phyloP scores from a whole-genome alignment of 371 early-diverging fungal genomes.

The Rhizopus sp. region DNA sequence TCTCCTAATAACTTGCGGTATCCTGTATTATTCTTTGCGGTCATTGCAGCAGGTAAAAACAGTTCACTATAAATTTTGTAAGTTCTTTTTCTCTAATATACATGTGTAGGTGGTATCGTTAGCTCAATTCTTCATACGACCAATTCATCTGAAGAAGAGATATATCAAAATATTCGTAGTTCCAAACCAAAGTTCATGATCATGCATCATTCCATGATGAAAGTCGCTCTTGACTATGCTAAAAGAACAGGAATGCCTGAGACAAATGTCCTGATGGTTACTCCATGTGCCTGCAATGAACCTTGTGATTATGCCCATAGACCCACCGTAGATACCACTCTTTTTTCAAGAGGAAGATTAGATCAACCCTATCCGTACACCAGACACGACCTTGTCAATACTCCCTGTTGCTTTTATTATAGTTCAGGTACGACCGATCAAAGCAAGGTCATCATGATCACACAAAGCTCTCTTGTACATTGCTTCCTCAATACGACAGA shows the following conservation, averaged over 20 bases:
- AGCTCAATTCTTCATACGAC: conserved; percentile 59
- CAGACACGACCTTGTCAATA: conserved; percentile 10
- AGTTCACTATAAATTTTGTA: neutral
- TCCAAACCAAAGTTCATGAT: conserved; percentile 51
- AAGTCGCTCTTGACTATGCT: conserved; percentile 51
- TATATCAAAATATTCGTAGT: conserved; percentile 64
- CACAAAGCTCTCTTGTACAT: conserved; percentile 4
- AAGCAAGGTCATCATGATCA: conserved; percentile 24
- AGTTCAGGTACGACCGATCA: conserved; percentile 35
- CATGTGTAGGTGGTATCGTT: conserved; percentile 58
- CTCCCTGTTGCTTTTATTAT: conserved; percentile 23
- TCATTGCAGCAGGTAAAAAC: conserved; percentile 22
- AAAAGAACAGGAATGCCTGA: conserved; percentile 45
- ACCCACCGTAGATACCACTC: conserved; percentile 20
- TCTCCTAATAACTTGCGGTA: conserved; percentile 54
- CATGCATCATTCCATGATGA: conserved; percentile 36
- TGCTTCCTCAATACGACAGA: neutral
- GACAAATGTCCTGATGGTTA: conserved; percentile 54
- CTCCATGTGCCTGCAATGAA: conserved; percentile 20
- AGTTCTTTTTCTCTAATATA: neutral
- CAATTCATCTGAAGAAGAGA: conserved; percentile 57
- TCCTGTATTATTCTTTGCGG: conserved; percentile 8
- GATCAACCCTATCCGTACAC: conserved; percentile 10
- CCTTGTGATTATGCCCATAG: conserved; percentile 7
- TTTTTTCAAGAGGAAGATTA: conserved; percentile 8